phyloP scores from a whole-genome alignment of 2,329 filamentous ascomycete genomes.

The Talaromyces albobiverticillius region DNA sequence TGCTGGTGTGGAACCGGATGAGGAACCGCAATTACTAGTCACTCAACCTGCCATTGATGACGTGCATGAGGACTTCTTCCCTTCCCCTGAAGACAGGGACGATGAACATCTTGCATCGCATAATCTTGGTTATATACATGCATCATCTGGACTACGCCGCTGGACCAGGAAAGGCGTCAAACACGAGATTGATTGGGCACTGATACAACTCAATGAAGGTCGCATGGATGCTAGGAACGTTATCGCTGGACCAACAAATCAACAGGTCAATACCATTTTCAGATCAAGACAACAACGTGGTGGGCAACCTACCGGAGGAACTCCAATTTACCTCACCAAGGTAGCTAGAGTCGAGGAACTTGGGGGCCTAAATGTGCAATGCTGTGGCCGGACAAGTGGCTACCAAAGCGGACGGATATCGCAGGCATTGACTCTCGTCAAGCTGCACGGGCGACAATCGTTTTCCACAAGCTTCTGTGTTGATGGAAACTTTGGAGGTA shows the following conservation, averaged over 20 bases:
- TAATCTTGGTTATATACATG: constrained; percentile 78
- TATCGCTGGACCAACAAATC: constrained; percentile 42
- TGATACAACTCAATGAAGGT: constrained; percentile 74
- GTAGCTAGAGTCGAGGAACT: constrained; percentile 55
- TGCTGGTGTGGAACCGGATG: constrained; percentile 70
- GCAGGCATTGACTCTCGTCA: constrained; percentile 75
- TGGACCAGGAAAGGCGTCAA: constrained; percentile 67
- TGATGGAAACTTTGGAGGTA: constrained; percentile 57
- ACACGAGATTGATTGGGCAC: constrained; percentile 94
- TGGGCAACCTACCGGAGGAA: constrained; percentile 41
- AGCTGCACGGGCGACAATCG: constrained; percentile 78
- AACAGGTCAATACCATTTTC: not conserved
- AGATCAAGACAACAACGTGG: constrained; percentile 46
- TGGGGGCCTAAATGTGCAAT: constrained; percentile 77
- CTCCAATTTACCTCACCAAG: constrained; percentile 54
- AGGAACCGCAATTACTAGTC: constrained; percentile 73
- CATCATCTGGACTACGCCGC: constrained; percentile 83
- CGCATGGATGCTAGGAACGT: constrained; percentile 70
- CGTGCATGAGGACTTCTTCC: constrained; percentile 78
- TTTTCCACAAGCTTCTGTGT: constrained; percentile 71
- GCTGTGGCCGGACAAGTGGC: constrained; percentile 82
- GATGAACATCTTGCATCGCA: constrained; percentile 81
- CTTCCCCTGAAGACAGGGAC: constrained; percentile 69
- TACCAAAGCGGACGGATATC: constrained; percentile 76
- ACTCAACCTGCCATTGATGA: constrained; percentile 92